These are phyloP conservation scores for Furcasterigmium sp. DNA, from an alignment of 2,329 filamentous ascomycete species.

Conservation along the genomic window DNA sequence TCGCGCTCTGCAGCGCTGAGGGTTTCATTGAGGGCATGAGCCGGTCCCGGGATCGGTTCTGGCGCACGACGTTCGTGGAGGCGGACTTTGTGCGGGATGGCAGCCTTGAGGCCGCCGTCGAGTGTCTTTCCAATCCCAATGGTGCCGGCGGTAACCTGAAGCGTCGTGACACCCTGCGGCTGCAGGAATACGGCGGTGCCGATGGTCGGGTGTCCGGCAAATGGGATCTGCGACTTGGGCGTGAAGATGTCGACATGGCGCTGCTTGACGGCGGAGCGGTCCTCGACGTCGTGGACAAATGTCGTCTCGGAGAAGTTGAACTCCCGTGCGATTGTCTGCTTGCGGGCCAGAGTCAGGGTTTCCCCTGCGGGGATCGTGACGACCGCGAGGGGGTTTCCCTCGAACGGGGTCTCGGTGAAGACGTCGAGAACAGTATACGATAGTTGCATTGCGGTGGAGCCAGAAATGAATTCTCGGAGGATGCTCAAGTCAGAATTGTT, in stretches of 20 bases:
- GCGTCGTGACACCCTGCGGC: conserved; percentile 42
- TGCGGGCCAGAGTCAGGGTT: conserved; percentile 43
- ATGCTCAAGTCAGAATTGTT: too few relatives aligned
- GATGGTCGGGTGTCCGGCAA: conserved; percentile 59
- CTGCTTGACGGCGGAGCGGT: conserved; percentile 19
- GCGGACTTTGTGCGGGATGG: too few relatives aligned
- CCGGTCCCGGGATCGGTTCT: too few relatives aligned
- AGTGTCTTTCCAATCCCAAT: too few relatives aligned
- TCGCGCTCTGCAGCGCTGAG: conserved; percentile 22
- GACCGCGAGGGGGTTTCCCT: conserved; percentile 57
- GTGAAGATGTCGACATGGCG: conserved; percentile 63
- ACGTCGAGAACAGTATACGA: too few relatives aligned
- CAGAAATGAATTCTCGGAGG: too few relatives aligned
- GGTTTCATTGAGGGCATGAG: too few relatives aligned
- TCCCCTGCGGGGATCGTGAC: conserved; percentile 40
- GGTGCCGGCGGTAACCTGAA: conserved; percentile 25
- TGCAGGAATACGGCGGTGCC: conserved; percentile 48
- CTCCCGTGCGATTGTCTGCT: conserved; percentile 55
- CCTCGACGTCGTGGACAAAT: conserved; percentile 47
- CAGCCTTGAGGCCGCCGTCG: conserved; percentile 51
- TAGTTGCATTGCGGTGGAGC: too few relatives aligned
- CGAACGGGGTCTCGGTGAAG: conserved; percentile 46
- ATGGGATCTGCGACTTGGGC: conserved; percentile 46
- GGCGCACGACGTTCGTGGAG: too few relatives aligned
- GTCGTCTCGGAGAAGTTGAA: conserved; percentile 62